Conservation (phyloP, 805 yeast genomes). For the Candida morakotiae region DNA sequence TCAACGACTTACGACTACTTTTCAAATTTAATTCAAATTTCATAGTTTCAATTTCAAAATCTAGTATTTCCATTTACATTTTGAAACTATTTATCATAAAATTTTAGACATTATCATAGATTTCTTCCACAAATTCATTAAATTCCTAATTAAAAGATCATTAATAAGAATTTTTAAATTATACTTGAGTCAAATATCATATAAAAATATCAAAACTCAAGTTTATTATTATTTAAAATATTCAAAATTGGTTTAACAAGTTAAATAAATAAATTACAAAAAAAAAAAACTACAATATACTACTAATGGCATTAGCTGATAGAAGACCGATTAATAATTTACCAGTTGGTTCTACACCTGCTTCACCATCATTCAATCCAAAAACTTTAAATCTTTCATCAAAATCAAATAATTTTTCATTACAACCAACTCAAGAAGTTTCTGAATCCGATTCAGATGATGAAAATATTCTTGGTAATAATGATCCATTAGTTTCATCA, state of each 20-base stretch:
- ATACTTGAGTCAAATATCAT: too few relatives aligned
- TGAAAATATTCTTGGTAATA: slow-evolving; percentile 17
- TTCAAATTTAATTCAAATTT: too few relatives aligned
- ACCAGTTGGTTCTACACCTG: slow-evolving; percentile 46
- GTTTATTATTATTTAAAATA: too few relatives aligned
- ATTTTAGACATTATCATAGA: too few relatives aligned
- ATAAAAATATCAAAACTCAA: too few relatives aligned
- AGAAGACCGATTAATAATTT: slow-evolving; percentile 55
- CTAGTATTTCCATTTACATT: too few relatives aligned
- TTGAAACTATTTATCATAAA: too few relatives aligned
- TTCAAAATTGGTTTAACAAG: too few relatives aligned
- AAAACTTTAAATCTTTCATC: slow-evolving; percentile 17
- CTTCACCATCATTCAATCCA: slow-evolving; percentile 40
- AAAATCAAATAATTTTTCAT: background rate
- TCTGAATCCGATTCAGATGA: slow-evolving; percentile 9
- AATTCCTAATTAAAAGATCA: too few relatives aligned
- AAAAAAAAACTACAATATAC: background rate
- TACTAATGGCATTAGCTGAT: slow-evolving; percentile 58
- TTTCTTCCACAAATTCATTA: too few relatives aligned
- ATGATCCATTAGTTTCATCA: slow-evolving; percentile 30
- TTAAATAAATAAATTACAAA: too few relatives aligned
- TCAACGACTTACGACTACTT: slow-evolving; percentile 1
- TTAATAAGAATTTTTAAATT: too few relatives aligned
- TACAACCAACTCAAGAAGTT: slow-evolving; percentile 3
- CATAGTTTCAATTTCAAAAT: background rate